phyloP scores from a whole-genome alignment of 371 early-diverging fungal species.

The Dinochytrium kinnereticum region DNA sequence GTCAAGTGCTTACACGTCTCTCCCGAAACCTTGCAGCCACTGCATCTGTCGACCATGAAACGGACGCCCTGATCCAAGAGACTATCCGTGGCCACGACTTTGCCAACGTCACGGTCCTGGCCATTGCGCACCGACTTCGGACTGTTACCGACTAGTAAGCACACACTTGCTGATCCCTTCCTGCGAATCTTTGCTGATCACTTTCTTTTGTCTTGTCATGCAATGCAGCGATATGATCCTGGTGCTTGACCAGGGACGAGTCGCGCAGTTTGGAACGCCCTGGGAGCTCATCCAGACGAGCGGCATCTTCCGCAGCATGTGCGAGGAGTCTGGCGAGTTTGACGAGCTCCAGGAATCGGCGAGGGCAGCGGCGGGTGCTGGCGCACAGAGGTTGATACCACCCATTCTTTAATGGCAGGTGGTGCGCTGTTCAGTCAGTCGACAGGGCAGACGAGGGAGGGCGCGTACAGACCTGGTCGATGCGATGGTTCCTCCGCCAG shows the following conservation, averaged over 20 bases:
- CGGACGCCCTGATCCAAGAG: conserved; percentile 77
- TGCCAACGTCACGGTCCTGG: conserved; percentile 39
- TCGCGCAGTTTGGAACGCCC: conserved; percentile 52
- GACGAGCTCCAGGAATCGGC: conserved; percentile 42
- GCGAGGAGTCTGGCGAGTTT: conserved; percentile 53
- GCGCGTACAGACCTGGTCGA: no score
- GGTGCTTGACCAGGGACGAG: conserved; percentile 48
- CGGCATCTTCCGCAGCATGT: conserved; percentile 48
- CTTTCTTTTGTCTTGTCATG: no score
- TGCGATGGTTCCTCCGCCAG: no score
- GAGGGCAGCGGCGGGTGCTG: neutral
- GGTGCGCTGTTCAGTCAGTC: no score
- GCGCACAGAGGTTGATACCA: no score
- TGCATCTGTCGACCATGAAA: conserved; percentile 52
- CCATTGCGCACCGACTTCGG: conserved; percentile 50
- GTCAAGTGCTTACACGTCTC: no score
- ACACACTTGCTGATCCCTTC: conserved; percentile 3
- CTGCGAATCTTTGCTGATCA: conserved; percentile 9
- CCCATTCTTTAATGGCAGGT: no score
- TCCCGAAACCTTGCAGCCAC: no score
- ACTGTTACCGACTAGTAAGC: conserved; percentile 25
- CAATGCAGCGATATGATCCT: conserved; percentile 49
- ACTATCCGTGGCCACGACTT: conserved; percentile 74
- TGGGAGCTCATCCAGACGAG: conserved; percentile 36
- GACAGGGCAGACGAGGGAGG: no score